Conservation (phyloP, 805 yeast genomes). For the Sugiyamaella americana region DNA sequence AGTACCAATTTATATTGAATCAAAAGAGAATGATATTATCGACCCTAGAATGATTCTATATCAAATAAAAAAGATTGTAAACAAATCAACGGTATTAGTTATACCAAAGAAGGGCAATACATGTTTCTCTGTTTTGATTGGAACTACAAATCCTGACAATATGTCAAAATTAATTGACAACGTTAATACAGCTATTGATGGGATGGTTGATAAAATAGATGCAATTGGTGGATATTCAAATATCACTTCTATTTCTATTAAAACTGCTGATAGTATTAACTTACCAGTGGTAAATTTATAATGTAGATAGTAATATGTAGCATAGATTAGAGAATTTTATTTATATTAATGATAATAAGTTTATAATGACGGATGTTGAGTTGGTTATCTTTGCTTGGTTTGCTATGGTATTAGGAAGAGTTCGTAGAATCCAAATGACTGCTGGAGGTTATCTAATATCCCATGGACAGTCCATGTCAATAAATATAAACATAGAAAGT, state of each 20-base stretch:
- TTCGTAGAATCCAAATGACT: no score
- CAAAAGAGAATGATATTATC: constrained; percentile 30
- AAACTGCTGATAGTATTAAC: constrained; percentile 61
- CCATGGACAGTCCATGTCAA: no score
- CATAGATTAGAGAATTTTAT: no score
- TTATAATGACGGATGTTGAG: no score
- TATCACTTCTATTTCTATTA: constrained; percentile 49
- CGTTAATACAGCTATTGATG: constrained; percentile 9
- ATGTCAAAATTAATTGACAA: constrained; percentile 22
- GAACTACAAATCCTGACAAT: constrained; percentile 43
- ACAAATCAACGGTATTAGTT: constrained; percentile 58
- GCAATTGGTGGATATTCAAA: constrained; percentile 52
- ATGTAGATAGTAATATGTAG: no score
- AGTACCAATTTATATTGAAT: constrained; percentile 39
- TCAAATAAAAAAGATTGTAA: constrained; percentile 60
- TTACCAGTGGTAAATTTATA: constrained; percentile 38
- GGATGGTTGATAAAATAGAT: constrained; percentile 41
- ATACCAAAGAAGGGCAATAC: constrained; percentile 44
- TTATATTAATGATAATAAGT: no score
- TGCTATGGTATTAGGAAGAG: no score
- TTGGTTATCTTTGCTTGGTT: no score
- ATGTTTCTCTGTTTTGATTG: constrained; percentile 55
- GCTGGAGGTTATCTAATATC: no score
- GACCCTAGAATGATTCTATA: constrained; percentile 58
- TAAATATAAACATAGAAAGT: no score